Conservation (phyloP, 2,329 filamentous ascomycete species). For the Nothophaeocryptopus gaeumannii region DNA sequence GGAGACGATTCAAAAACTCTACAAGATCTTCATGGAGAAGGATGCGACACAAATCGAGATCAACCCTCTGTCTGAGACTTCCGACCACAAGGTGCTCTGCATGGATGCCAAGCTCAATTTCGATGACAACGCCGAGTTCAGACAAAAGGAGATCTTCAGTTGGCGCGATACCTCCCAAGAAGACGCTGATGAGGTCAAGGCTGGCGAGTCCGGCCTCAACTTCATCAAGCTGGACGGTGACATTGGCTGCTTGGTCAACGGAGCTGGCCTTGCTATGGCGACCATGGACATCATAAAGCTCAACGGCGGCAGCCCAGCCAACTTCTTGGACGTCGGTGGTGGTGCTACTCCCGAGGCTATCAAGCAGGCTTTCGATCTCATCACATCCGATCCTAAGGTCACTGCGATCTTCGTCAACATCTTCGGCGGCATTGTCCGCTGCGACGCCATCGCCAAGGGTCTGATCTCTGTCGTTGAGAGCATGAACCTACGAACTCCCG, state of each 20-base stretch:
- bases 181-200: conserved; percentile 95
- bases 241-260: conserved; percentile 98
- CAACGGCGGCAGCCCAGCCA: conserved; percentile 91
- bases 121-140: conserved; percentile 98
- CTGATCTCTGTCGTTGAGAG: conserved; percentile 91
- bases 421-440: conserved; percentile 97
- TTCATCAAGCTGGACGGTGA: conserved; percentile 99
- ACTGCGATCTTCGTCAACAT: conserved; percentile 99
- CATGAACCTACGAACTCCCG: conserved; percentile 94
- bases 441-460: conserved; percentile 94
- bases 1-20: conserved; percentile 96
- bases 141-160: conserved; percentile 92
- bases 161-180: conserved; percentile 95
- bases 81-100: conserved; percentile 94
- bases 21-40: conserved; percentile 97
- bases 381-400: conserved; percentile 97
- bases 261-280: conserved; percentile 97
- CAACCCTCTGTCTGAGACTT: conserved; percentile 97
- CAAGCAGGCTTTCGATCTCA: conserved; percentile 95
- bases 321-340: conserved; percentile 98
- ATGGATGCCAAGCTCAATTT: conserved; percentile 99
- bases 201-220: conserved; percentile 89
- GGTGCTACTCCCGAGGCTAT: conserved; percentile 96
- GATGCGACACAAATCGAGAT: conserved; percentile 99
- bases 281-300: conserved; percentile 99